phyloP scores from a whole-genome alignment of 441 rosid species.

The Eruca vesicaria region DNA sequence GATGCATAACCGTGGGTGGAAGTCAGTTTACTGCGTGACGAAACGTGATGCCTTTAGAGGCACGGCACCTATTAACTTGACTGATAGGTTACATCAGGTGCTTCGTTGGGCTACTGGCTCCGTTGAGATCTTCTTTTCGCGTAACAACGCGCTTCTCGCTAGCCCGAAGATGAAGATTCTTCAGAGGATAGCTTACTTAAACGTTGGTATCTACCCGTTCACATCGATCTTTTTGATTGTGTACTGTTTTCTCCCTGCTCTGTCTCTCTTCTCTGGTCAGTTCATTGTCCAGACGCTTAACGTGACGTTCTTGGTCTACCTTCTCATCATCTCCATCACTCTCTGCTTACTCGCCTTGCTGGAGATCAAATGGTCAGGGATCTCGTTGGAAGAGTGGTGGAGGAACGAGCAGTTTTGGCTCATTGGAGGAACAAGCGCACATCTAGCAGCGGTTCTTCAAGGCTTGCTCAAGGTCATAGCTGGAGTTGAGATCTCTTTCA shows the following conservation, averaged over 20 bases:
- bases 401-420: constrained; percentile 43
- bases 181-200: constrained; percentile 39
- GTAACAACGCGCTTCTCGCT: constrained; percentile 38
- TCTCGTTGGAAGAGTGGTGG: constrained; percentile 40
- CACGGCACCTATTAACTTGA: constrained; percentile 47
- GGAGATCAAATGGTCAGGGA: constrained; percentile 43
- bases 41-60: constrained; percentile 49
- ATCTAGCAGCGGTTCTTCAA: constrained; percentile 33
- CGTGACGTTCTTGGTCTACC: constrained; percentile 26
- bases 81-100: constrained; percentile 48
- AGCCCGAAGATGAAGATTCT: constrained; percentile 35
- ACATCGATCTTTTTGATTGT: constrained; percentile 41
- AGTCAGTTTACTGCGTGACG: constrained; percentile 44
- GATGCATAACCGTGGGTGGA: constrained; percentile 54
- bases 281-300: constrained; percentile 33
- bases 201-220: constrained; percentile 43
- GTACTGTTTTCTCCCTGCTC: constrained; percentile 37
- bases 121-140: constrained; percentile 44
- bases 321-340: constrained; percentile 27
- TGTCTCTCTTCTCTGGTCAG: constrained; percentile 38
- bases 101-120: constrained; percentile 54
- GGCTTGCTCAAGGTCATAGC: constrained; percentile 39
- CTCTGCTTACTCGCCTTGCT: constrained; percentile 28
- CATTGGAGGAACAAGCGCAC: constrained; percentile 41
- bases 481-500: constrained; percentile 36